Conservation (phyloP, 257 asterid species). For the Agastache rugosa region DNA sequence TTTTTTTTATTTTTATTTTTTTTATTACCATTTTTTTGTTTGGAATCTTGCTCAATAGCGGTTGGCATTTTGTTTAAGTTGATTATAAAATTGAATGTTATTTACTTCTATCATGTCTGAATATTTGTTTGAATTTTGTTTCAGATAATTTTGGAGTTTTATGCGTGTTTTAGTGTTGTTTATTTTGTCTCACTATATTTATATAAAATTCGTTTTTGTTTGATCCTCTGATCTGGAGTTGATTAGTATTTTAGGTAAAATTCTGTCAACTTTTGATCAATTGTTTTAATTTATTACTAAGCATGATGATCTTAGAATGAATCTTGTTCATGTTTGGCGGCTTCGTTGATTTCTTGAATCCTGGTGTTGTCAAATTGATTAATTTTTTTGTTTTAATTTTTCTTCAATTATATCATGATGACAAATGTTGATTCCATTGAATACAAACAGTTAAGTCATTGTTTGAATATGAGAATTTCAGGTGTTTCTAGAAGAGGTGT, state of each 20-base stretch:
- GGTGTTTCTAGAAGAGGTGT: constrained; percentile 56
- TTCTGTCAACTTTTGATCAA: not conserved
- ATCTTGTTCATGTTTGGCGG: constrained; percentile 17
- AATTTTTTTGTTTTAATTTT: not conserved
- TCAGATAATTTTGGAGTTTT: not conserved
- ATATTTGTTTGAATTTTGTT: not conserved
- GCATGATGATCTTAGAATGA: not conserved
- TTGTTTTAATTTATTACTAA: not conserved
- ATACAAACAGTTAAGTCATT: not conserved
- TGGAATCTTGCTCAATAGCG: not conserved
- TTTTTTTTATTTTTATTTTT: no score
- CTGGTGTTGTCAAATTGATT: not conserved
- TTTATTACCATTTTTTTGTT: not conserved
- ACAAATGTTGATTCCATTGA: not conserved
- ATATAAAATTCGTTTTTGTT: not conserved
- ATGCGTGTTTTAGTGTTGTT: not conserved
- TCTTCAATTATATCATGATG: not conserved
- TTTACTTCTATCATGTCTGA: not conserved
- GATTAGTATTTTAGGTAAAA: not conserved
- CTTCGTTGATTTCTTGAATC: constrained; percentile 20
- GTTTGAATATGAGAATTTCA: constrained; percentile 34
- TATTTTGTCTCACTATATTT: not conserved
- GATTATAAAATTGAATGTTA: not conserved
- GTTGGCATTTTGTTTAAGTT: not conserved
- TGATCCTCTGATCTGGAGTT: not conserved